Conservation (phyloP, 192 early-diverging fungal genomes). For the Thamnidium elegans region DNA sequence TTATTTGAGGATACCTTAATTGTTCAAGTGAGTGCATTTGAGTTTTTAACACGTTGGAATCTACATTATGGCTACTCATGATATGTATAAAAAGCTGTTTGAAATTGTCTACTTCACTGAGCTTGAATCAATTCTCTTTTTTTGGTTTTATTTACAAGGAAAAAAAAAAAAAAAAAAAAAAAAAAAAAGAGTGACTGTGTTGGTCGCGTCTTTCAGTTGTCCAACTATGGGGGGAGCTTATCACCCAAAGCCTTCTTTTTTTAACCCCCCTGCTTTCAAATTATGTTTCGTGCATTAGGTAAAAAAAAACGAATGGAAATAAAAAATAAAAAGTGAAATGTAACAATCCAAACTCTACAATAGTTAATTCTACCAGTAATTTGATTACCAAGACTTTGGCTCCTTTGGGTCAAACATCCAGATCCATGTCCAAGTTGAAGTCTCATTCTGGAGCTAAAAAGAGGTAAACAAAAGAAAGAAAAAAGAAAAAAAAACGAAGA, state of each 20-base stretch:
- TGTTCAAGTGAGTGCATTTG: constrained; percentile 10
- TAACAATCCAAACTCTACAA: neutral
- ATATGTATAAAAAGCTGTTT: neutral
- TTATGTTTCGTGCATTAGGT: constrained; percentile 17
- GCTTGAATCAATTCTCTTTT: no score
- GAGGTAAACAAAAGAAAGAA: constrained; percentile 16
- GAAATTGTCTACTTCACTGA: no score
- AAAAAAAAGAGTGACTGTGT: no score
- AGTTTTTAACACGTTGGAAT: neutral
- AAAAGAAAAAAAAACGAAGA: neutral
- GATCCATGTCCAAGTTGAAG: constrained; percentile 38
- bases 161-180: no score
- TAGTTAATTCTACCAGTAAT: constrained; percentile 12
- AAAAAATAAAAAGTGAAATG: neutral
- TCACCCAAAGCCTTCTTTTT: neutral
- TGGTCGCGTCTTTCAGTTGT: no score
- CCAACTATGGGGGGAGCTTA: no score
- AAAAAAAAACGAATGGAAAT: neutral
- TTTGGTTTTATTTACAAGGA: no score
- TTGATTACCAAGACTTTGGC: constrained; percentile 12
- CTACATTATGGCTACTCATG: neutral
- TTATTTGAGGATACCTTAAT: neutral
- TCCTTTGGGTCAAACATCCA: constrained; percentile 30
- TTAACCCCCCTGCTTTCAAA: neutral
- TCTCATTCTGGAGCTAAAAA: constrained; percentile 44